Conservation (phyloP, 2,329 filamentous ascomycete species). For the Huntiella savannae region DNA sequence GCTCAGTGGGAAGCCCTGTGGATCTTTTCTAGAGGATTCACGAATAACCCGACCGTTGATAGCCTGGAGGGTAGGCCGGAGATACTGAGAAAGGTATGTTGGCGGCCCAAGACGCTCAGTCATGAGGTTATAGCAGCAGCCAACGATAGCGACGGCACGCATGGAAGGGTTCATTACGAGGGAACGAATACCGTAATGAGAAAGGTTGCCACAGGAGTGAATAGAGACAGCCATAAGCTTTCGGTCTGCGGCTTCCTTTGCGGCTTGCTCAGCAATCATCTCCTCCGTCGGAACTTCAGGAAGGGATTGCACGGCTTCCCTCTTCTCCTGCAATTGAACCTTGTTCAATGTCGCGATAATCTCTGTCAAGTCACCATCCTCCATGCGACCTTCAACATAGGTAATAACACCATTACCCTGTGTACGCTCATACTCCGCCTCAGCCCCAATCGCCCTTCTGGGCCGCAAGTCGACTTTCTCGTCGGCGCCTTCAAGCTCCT, state of each 20-base stretch:
- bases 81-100: constrained; percentile 63
- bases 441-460: constrained; percentile 23
- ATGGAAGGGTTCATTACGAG: constrained; percentile 70
- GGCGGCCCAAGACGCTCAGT: constrained; percentile 77
- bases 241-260: constrained; percentile 12
- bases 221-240: constrained; percentile 76
- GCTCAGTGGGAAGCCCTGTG: constrained; percentile 89
- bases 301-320: constrained; percentile 12
- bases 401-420: constrained; percentile 52
- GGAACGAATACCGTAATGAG: constrained; percentile 80
- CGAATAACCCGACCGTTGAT: constrained; percentile 48
- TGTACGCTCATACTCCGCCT: constrained; percentile 33
- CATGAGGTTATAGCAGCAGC: constrained; percentile 93
- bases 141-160: constrained; percentile 81
- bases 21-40: constrained; percentile 57
- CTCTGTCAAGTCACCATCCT: constrained; percentile 50
- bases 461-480: constrained; percentile 27
- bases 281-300: constrained; percentile 12
- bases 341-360: constrained; percentile 43
- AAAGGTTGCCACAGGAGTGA: constrained; percentile 93
- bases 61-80: constrained; percentile 49
- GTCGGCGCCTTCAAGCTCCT: constrained; percentile 13
- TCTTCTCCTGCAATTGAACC: constrained; percentile 9
- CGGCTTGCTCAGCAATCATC: constrained; percentile 12
- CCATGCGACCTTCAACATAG: constrained; percentile 57